phyloP scores from a whole-genome alignment of 2,329 filamentous ascomycete genomes.

The Colletotrichum truncatum region DNA sequence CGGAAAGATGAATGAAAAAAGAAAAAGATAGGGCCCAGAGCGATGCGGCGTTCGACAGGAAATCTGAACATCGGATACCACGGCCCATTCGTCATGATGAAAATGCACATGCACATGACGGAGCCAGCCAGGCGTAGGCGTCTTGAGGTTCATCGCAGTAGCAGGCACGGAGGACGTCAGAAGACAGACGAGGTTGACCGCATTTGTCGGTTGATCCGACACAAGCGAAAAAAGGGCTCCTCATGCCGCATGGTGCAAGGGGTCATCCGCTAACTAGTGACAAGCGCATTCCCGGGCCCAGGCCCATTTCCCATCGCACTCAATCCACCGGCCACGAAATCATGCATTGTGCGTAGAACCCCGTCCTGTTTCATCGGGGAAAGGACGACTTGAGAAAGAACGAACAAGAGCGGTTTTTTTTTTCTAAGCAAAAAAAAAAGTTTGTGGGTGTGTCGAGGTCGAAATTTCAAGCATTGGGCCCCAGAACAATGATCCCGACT shows the following conservation, averaged over 20 bases:
- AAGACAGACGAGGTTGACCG: conserved; percentile 26
- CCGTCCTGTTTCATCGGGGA: conserved; percentile 6
- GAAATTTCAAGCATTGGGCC: not conserved
- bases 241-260: conserved; percentile 21
- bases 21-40: not conserved
- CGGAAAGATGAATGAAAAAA: not conserved
- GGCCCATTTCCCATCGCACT: conserved; percentile 15
- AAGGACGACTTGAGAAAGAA: not conserved
- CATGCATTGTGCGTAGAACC: conserved; percentile 10
- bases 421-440: no score
- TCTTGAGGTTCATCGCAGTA: not conserved
- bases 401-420: not conserved
- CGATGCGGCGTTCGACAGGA: not conserved
- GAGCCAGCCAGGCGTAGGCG: not conserved
- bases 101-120: not conserved
- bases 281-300: conserved; percentile 16
- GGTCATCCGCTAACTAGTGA: conserved; percentile 10
- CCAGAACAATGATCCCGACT: not conserved
- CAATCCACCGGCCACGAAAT: conserved; percentile 9
- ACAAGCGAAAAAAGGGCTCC: conserved; percentile 9
- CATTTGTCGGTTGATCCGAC: conserved; percentile 29
- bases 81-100: not conserved
- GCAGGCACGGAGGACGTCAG: conserved; percentile 11
- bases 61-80: not conserved
- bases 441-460: not conserved